These are phyloP conservation scores for Chalciporus piperatus DNA, from an alignment of 768 basidiomycete genomes.

Conservation along the genomic window DNA sequence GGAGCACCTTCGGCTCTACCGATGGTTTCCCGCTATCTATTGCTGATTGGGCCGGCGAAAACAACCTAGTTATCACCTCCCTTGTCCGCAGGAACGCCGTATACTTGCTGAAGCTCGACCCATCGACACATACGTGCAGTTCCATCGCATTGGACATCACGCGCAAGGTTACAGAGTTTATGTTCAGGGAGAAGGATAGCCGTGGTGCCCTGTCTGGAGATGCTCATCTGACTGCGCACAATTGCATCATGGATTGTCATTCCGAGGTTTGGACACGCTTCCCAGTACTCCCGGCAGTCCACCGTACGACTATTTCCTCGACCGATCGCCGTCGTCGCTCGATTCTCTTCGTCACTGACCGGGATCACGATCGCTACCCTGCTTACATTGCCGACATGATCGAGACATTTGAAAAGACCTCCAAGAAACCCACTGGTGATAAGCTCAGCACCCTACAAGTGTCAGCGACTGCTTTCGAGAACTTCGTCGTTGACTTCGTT, in stretches of 20 bases:
- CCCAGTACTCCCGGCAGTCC: constrained; percentile 52
- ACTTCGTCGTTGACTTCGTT: constrained; percentile 16
- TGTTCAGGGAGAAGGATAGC: constrained; percentile 45
- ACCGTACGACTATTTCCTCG: constrained; percentile 40
- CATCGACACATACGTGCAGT: constrained; percentile 27
- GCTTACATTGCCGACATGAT: constrained; percentile 46
- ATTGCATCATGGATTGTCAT: constrained; percentile 52
- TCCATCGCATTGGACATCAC: constrained; percentile 55
- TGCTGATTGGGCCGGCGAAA: constrained; percentile 23
- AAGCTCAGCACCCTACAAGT: constrained; percentile 38
- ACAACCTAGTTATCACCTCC: constrained; percentile 40
- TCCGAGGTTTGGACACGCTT: constrained; percentile 59
- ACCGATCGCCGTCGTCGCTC: constrained; percentile 29
- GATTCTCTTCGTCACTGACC: constrained; percentile 44
- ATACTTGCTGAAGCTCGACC: constrained; percentile 44
- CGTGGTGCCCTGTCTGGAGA: constrained; percentile 18
- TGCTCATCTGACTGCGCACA: constrained; percentile 35
- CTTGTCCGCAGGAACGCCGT: constrained; percentile 40
- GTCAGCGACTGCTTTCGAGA: constrained; percentile 25
- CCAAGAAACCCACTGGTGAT: constrained; percentile 51
- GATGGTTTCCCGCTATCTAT: constrained; percentile 40
- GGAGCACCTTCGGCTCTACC: constrained; percentile 55
- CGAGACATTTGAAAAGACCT: constrained; percentile 43
- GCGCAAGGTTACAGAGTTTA: constrained; percentile 54
- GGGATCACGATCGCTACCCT: constrained; percentile 32